Conservation (phyloP, 139 green algal genomes). For the Tetraselmis striata region DNA sequence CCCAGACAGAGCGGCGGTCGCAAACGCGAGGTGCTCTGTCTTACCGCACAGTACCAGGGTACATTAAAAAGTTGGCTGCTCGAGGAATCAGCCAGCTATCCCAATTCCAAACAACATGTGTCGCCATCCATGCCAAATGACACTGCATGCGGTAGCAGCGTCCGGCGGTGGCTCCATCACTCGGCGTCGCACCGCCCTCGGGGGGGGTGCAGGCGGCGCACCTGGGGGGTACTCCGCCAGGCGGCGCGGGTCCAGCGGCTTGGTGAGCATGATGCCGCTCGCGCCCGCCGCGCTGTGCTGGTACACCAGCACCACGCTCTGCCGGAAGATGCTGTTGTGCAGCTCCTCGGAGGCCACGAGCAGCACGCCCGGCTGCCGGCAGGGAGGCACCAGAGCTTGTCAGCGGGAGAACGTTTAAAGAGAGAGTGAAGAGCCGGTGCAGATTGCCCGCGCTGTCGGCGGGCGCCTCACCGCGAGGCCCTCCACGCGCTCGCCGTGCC, state of each 20-base stretch:
- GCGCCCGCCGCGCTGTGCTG: slow-evolving; percentile 14
- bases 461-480: slow-evolving; percentile 14
- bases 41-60: too few species aligned
- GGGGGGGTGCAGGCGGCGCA: not conserved
- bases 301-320: slow-evolving; percentile 30
- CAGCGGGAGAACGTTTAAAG: too few species aligned
- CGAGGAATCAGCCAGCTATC: too few species aligned
- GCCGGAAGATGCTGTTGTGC: slow-evolving; percentile 27
- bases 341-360: slow-evolving; percentile 27
- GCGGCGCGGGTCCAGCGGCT: slow-evolving; percentile 16
- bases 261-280: slow-evolving; percentile 31
- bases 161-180: too few species aligned
- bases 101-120: too few species aligned
- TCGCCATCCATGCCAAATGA: too few species aligned
- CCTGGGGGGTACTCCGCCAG: not conserved
- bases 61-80: too few species aligned
- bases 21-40: too few species aligned
- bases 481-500: slow-evolving; percentile 19
- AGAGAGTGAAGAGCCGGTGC: too few species aligned
- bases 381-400: not conserved
- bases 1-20: too few species aligned
- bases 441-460: not conserved
- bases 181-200: too few species aligned
- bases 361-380: slow-evolving; percentile 21
- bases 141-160: too few species aligned